A percentile compares a stretch with the other conserved stretches of the same genome.
Evolutionary conservation across 1,284 basidiomycete species (phyloP).

Genomic region (Peniophora sp.): DNA sequence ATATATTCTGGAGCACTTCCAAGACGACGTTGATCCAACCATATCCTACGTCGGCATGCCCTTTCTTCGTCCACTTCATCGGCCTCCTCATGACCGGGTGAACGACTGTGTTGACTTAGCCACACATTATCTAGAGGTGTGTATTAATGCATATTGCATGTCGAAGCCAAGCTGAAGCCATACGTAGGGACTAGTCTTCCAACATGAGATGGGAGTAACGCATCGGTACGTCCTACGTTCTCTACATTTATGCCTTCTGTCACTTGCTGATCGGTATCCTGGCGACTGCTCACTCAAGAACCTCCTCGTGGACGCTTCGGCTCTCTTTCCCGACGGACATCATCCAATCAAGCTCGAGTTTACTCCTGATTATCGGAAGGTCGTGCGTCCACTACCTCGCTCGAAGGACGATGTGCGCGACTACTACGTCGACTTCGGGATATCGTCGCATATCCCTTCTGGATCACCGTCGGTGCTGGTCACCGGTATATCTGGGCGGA

Average conservation of each 20-base stretch:
- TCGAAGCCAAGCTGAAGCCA: too few relatives aligned
- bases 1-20: conserved; percentile 12
- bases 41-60: conserved; percentile 17
- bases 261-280: neutral
- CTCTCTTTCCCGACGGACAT: neutral
- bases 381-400: neutral
- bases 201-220: neutral
- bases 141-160: neutral
- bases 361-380: neutral
- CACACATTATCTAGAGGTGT: conserved; percentile 18
- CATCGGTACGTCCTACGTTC: too few relatives aligned
- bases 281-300: neutral
- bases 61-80: conserved; percentile 14
- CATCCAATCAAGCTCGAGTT: neutral
- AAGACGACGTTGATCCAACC: conserved; percentile 10
- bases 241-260: too few relatives aligned
- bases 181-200: neutral
- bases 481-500: neutral
- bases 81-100: conserved; percentile 13
- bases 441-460: conserved; percentile 10
- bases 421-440: conserved; percentile 22
- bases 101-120: conserved; percentile 19
- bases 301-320: neutral
- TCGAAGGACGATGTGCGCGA: conserved; percentile 9
- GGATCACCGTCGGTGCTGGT: conserved; percentile 8